Evolutionary conservation across 2,329 filamentous ascomycete species (phyloP), one percentile per base, ranked within the genome.

Genomic region (Diaporthe sp.): DNA sequence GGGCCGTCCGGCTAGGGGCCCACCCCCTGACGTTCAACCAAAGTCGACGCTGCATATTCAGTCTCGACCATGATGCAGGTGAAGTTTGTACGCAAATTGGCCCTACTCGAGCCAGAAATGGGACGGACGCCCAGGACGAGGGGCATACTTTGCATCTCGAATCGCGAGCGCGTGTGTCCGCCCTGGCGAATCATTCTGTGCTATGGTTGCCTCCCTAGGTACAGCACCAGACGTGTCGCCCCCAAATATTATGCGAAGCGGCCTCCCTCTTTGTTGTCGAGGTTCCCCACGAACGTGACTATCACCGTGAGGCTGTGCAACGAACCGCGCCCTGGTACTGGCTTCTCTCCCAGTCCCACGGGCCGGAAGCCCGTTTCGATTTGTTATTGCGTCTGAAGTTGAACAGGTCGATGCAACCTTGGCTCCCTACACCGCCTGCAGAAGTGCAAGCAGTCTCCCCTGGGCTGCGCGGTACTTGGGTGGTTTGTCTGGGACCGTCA

Each of bases 381-480:
- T 73, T 68, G 60, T 45, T 25, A 40, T n/a, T 68, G 60, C 71
- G 71, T 58, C 50, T 73, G 71, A 69, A 38, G 64, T 68, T 68
- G 47, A 68, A 33, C 64, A 68, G 45, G 12, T 25, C 47, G 47
- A 68, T 68, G 64, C 64, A 68, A 68, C 64, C 45, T 38, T 40
- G 64, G 47, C 22, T 54, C 64, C 64, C n/a, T 54, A 30, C 64
- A 68, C 64, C 64, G 64, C 64, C 64, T 54, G 47, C n/a, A 68
- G 19, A 68, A 13, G n/a, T 33, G 47, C 64, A 68, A 54, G 47
- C 64, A 54, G 19, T 19, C 15, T 30, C 42, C 12, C 61, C 57
- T 40, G 13, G 13, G 45, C 52, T 50, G 42, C 10, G 10, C 25
- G n/a, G 38, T 28, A 12, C n/a, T n/a, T n/a, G n/a, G n/a, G n/a